Percentiles rank a stretch among this genome's conserved stretches.
phyloP scores from a whole-genome alignment of 176 grass and related monocot genomes.

The Bromus sterilis region DNA sequence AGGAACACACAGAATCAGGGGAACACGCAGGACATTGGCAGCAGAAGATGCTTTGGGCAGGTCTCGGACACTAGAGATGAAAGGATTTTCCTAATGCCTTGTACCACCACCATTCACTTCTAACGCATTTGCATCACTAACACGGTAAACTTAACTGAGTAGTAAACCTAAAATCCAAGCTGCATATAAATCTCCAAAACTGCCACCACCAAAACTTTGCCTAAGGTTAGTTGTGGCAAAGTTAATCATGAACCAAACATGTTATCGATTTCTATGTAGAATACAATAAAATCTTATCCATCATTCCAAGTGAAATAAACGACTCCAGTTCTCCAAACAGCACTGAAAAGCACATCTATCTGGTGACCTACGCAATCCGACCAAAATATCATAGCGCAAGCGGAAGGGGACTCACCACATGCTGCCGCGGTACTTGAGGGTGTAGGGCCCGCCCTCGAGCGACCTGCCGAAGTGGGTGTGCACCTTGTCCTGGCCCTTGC shows the following conservation, averaged over 20 bases:
- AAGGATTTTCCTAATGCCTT: neutral
- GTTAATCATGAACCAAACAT: too few relatives aligned
- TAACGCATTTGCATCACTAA: neutral
- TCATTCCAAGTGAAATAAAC: neutral
- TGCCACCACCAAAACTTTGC: neutral
- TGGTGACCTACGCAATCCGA: neutral
- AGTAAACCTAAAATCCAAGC: neutral
- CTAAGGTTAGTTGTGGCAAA: too few relatives aligned
- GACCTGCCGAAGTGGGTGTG: slow-evolving; percentile 85
- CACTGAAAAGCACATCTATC: neutral
- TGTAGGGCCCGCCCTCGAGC: slow-evolving; percentile 83
- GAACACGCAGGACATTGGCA: neutral
- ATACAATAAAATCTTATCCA: neutral
- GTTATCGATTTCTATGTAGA: neutral
- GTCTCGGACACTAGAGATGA: neutral
- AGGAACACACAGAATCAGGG: neutral
- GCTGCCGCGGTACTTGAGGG: slow-evolving; percentile 90
- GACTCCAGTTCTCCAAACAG: neutral
- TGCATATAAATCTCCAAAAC: neutral
- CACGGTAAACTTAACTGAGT: neutral
- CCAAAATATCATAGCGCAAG: neutral
- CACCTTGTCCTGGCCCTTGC: slow-evolving; percentile 79
- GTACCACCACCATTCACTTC: neutral
- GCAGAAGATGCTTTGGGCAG: neutral
- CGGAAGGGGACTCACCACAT: slow-evolving; percentile 54